phyloP scores from a whole-genome alignment of 108 stramenopile genomes.

The Bacterosira constricta region DNA sequence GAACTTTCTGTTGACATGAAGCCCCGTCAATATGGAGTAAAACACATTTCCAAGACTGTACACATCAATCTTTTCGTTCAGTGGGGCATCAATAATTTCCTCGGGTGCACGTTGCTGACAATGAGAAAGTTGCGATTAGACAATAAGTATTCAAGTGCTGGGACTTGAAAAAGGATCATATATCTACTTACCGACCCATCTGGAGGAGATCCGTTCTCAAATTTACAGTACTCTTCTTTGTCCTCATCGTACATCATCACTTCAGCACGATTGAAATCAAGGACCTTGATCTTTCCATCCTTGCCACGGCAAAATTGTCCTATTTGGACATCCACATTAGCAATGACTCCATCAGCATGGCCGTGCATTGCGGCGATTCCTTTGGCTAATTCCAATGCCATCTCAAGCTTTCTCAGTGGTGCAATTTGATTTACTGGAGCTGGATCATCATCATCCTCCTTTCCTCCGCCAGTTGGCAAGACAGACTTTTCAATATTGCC shows the following conservation, averaged over 20 bases:
- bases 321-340: slow-evolving; percentile 20
- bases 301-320: slow-evolving; percentile 28
- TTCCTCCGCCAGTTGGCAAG: slow-evolving; percentile 8
- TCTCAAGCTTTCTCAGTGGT: slow-evolving; percentile 38
- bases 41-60: slow-evolving; percentile 65
- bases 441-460: neutral
- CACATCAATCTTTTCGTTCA: slow-evolving; percentile 76
- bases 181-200: slow-evolving; percentile 14
- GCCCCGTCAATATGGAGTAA: slow-evolving; percentile 55
- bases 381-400: slow-evolving; percentile 63
- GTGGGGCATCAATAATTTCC: slow-evolving; percentile 56
- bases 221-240: slow-evolving; percentile 53
- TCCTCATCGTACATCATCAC: slow-evolving; percentile 61
- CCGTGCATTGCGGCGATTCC: slow-evolving; percentile 60
- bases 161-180: neutral
- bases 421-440: neutral
- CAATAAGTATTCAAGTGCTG: neutral
- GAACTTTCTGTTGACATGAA: slow-evolving; percentile 8
- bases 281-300: slow-evolving; percentile 57
- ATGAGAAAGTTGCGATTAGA: neutral
- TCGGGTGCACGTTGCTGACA: slow-evolving; percentile 68
- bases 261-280: slow-evolving; percentile 84
- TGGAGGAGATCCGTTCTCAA: slow-evolving; percentile 10
- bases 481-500: slow-evolving; percentile 7
- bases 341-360: slow-evolving; percentile 37